Evolutionary conservation across 2,329 filamentous ascomycete genomes (phyloP).

Genomic region (Reticulascus tulasneorum): DNA sequence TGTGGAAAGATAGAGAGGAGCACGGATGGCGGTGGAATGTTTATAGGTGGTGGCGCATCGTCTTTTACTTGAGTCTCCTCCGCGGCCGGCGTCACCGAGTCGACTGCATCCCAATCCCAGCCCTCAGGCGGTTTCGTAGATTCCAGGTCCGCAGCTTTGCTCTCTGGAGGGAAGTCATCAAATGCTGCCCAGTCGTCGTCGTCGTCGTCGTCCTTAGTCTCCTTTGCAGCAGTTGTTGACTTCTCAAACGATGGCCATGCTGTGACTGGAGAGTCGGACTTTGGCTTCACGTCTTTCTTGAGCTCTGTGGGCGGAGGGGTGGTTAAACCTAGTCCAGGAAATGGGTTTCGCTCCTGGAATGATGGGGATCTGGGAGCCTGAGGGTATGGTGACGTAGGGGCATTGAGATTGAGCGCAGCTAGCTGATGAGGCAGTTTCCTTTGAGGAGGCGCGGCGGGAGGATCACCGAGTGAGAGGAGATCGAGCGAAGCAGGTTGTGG

Average conservation of each 20-base stretch:
- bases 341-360: slow-evolving; percentile 51
- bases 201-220: slow-evolving; percentile 19
- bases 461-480: slow-evolving; percentile 34
- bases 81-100: slow-evolving; percentile 21
- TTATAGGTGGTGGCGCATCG: slow-evolving; percentile 63
- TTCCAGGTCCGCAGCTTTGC: slow-evolving; percentile 13
- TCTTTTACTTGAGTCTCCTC: slow-evolving; percentile 17
- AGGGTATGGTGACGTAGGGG: slow-evolving; percentile 33
- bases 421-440: slow-evolving; percentile 27
- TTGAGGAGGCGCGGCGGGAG: slow-evolving; percentile 20
- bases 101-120: slow-evolving; percentile 50
- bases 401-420: slow-evolving; percentile 26
- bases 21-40: slow-evolving; percentile 83
- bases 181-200: slow-evolving; percentile 50
- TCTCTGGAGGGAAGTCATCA: slow-evolving; percentile 35
- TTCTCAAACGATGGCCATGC: slow-evolving; percentile 40
- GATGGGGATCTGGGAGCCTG: slow-evolving; percentile 48
- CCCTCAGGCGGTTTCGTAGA: slow-evolving; percentile 20
- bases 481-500: slow-evolving; percentile 23
- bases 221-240: slow-evolving; percentile 3
- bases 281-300: slow-evolving; percentile 27
- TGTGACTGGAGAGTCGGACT: slow-evolving; percentile 36
- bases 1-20: slow-evolving; percentile 73
- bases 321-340: slow-evolving; percentile 43
- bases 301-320: slow-evolving; percentile 33